Base-by-base conservation (phyloP, 805 yeast species). In the Cyberlindnera maritima region DNA sequence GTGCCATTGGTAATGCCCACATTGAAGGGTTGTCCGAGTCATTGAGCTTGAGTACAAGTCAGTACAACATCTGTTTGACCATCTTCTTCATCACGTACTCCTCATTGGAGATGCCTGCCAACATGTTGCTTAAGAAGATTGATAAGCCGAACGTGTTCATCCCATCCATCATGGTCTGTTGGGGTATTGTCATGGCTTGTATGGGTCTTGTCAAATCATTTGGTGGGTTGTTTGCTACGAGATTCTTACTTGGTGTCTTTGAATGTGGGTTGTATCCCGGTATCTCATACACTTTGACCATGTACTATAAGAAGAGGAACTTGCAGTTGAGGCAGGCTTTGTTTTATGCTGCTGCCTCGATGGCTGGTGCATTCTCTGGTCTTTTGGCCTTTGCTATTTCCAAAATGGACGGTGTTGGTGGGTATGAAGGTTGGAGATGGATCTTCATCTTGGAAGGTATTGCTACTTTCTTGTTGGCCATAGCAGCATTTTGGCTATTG, bases 351-450 rank as follows among this genome's bases (percentile, higher is more conserved):
- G 50, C 54, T 5, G 62, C 63, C 7, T 52, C 57, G 33, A 41
- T 63, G 26, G 51, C 64, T 15, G 56, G 56, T 19, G 56, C 60
- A 12, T 36, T 61, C 11, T 44, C 58, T 13, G 65, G 62, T 1
- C 39, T 59, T 14, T 29, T 61, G n/a, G 59, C 64, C 3, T 58
- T 55, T 46, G 54, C 44, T 14, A 43, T 50, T 15, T 41, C 41
- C 28, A 47, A 47, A 15, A 47, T 55, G 37, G 29, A 41, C 25
- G 58, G 56, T 26, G 47, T 44, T 12, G 52, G 52, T 18, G 46
- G 48, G 9, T 34, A 49, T 14, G 41, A 43, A 26, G 53, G 52
- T 1, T 55, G 57, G 57, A 43, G 48, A 40, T 55, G 59, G 59
- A 45, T 55, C 23, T 55, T 49, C 37, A 38, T 55, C 10, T 19